Evolutionary conservation across 2,329 filamentous ascomycete species (phyloP), one percentile per base, ranked within the genome.

Genomic region (Blastomyces silverae): DNA sequence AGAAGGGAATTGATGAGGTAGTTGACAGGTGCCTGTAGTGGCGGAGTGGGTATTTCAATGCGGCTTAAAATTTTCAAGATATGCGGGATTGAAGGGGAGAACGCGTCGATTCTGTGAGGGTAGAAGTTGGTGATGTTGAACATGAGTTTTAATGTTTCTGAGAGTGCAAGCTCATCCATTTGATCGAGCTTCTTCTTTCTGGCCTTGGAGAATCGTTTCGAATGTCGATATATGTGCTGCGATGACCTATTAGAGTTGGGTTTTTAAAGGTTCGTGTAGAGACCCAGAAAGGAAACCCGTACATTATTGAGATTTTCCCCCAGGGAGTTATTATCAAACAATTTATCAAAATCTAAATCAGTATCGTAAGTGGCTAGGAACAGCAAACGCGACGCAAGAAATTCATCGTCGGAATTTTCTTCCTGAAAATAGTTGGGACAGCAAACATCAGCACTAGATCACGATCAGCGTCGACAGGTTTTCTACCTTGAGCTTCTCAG

Each of bases 101-200:
- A 95, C 0, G 81, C 77, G 0, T 80, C 74, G 4, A 79, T 77
- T 34, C 88, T 81, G 53, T 87, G 82, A 3, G 87, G 85, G 71
- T 88, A 89, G 71, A 87, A 87, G 70, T 92, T 87, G 1, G 89
- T 89, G 63, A 96, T 82, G 75, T 97, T 97, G 81, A 95, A 97
- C 62, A 96, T 79, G 52, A 97, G 82, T 73, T 96, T 97, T 61
- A 94, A 79, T 0, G 89, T 93, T 75, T 97, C 93, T 10, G 82
- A 83, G 48, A 97, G 81, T 0, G 92, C 91, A 85, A 93, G 86
- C 65, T 89, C 86, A 68, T 89, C 86, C 83, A 92, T 74, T 64
- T 74, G 72, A 3, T 74, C 69, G 44, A 76, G 69, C 28, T 75
- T 71, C 61, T 69, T 76, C 66, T 71, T 71, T 59, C 73, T 72